Base-by-base conservation (phyloP, 768 basidiomycete genomes). In the Cyathus striatus region DNA sequence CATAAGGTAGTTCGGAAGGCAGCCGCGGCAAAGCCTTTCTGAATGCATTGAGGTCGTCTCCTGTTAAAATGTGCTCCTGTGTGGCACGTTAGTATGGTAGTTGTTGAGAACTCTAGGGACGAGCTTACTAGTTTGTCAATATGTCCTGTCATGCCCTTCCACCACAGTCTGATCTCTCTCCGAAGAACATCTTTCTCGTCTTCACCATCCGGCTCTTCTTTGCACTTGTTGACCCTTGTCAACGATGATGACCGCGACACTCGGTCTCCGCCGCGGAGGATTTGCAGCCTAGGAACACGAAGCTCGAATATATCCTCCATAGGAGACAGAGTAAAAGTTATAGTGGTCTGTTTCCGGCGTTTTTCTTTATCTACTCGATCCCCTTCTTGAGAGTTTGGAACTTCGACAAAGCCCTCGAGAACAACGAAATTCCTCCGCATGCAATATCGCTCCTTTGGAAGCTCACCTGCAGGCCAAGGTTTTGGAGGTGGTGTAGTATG, bases 111-210 rank as follows among this genome's bases (percentile, higher is more conserved):
- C 10, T n/a, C n/a, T n/a, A n/a, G n/a, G n/a, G n/a, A 30, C 13
- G 17, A 10, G 65, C 78, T 21, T 44, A 82, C 83, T 47, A 86
- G 61, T 47, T 69, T 66, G 49, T 82, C 79, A 47, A 88, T 63
- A 54, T 79, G 72, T 41, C 78, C 76, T 1, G 76, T 66, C 5
- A 86, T 60, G 14, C 73, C 71, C 50, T 79, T 75, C 83, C 83
- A 87, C 80, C 82, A 86, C 23, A 48, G 52, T 54, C 66, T 72
- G 46, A 87, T 85, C 55, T 87, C 80, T 42, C 66, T 60, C 44
- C 80, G 58, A n/a, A 86, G 57, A 3, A 59, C 49, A 27, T 67
- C 67, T 57, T 72, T 79, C 46, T 75, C 75, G 17, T 66, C 65
- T 23, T 63, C 66, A 10, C 46, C 54, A 5, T 60, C 59, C 10